Evolutionary conservation across 345 rosid genomes (phyloP).

Genomic region (Eucalyptus marginata): DNA sequence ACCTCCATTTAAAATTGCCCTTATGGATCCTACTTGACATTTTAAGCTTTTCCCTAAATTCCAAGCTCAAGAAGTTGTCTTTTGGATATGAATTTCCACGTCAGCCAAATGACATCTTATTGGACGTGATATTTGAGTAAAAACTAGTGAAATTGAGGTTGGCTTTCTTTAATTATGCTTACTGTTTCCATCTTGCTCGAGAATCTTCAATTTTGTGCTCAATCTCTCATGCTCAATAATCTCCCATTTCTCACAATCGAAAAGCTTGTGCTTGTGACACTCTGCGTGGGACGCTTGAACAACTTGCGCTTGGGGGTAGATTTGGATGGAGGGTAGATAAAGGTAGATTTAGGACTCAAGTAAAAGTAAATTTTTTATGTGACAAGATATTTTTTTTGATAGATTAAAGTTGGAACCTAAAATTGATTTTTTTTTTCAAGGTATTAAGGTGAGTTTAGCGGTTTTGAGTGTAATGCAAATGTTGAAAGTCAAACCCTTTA

Average conservation of each 20-base stretch:
- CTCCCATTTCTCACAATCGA: no score
- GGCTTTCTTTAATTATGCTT: neutral
- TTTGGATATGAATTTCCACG: neutral
- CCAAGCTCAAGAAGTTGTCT: neutral
- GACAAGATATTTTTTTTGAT: no score
- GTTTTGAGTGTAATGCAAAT: no score
- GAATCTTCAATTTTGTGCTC: neutral
- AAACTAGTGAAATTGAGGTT: neutral
- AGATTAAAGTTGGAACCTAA: no score
- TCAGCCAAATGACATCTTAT: neutral
- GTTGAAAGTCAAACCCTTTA: no score
- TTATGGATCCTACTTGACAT: neutral
- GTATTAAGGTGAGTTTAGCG: no score
- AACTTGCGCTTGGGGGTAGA: neutral
- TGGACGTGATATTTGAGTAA: neutral
- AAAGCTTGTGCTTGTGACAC: no score
- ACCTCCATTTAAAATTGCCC: neutral
- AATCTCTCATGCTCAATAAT: no score
- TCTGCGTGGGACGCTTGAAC: neutral
- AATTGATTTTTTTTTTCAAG: no score
- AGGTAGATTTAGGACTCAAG: neutral
- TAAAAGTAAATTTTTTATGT: neutral
- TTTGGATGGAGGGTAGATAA: no score
- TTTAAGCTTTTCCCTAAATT: neutral
- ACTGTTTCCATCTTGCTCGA: fast-evolving